phyloP scores from a whole-genome alignment of 176 grass and related monocot species.

The Ensete glaucum region DNA sequence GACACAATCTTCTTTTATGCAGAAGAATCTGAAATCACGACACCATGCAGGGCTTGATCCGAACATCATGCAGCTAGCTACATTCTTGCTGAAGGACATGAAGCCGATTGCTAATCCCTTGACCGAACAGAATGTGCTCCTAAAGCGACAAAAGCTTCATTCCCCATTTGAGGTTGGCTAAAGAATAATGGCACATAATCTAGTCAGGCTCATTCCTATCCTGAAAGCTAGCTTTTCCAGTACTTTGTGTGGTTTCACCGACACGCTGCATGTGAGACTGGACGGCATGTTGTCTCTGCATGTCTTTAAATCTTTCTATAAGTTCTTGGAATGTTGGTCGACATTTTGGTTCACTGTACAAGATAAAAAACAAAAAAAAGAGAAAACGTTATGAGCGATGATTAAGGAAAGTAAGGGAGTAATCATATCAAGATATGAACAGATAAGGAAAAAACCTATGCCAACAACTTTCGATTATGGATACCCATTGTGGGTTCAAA shows the following conservation, averaged over 20 bases:
- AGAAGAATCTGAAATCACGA: neutral
- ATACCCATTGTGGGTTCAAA: constrained; percentile 70
- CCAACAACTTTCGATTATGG: constrained; percentile 87
- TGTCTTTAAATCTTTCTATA: constrained; percentile 55
- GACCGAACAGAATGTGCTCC: constrained; percentile 1
- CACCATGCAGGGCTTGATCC: neutral
- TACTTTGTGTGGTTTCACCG: constrained; percentile 22
- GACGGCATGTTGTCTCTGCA: constrained; percentile 51
- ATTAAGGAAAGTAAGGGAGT: neutral
- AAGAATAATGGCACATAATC: neutral
- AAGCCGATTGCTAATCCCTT: neutral
- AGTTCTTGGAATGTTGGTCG: constrained; percentile 79
- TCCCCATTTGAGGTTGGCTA: neutral
- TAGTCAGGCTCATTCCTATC: constrained; percentile 28
- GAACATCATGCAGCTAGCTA: neutral
- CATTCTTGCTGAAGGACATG: neutral
- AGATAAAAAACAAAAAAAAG: neutral
- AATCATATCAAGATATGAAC: neutral
- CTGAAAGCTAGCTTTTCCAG: constrained; percentile 38
- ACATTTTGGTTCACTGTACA: constrained; percentile 51
- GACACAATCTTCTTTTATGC: neutral
- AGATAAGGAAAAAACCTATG: constrained; percentile 38
- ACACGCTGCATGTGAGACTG: constrained; percentile 56
- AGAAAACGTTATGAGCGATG: neutral
- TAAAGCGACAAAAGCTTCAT: neutral